Conservation (phyloP, 768 basidiomycete species). For the Pilatotrama ljubarskyi region DNA sequence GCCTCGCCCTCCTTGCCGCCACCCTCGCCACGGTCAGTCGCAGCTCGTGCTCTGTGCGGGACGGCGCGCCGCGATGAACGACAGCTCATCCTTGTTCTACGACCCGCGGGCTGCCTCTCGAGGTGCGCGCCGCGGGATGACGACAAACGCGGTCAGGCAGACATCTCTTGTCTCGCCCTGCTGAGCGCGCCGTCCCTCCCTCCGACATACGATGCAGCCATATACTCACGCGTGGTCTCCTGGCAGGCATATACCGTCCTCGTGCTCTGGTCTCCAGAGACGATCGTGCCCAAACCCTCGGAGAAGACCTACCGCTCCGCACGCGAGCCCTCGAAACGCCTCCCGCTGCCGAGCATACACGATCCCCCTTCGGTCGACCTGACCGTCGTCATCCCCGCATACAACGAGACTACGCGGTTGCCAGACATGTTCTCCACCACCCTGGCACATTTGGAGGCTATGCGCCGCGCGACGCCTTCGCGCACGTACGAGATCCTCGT, state of each 20-base stretch:
- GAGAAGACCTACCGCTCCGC: constrained; percentile 70
- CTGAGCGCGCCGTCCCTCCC: constrained; percentile 35
- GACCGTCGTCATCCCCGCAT: constrained; percentile 86
- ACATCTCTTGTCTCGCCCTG: constrained; percentile 32
- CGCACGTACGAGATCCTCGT: constrained; percentile 81
- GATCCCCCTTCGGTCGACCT: constrained; percentile 66
- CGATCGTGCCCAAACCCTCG: constrained; percentile 59
- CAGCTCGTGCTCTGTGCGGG: neutral
- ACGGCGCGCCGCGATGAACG: constrained; percentile 50
- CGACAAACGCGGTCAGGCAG: constrained; percentile 58
- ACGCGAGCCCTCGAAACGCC: constrained; percentile 51
- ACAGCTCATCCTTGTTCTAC: constrained; percentile 92
- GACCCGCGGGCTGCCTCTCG: constrained; percentile 58
- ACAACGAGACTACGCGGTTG: constrained; percentile 86
- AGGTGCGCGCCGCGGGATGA: constrained; percentile 60
- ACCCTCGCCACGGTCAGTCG: constrained; percentile 27
- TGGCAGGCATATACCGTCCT: constrained; percentile 68
- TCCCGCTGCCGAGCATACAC: constrained; percentile 56
- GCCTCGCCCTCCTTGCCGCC: constrained; percentile 21
- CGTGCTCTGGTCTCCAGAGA: constrained; percentile 71
- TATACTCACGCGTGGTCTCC: constrained; percentile 17
- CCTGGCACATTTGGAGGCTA: constrained; percentile 58
- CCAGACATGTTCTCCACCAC: constrained; percentile 80
- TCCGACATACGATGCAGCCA: neutral
- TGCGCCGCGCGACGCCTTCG: constrained; percentile 23